Base-by-base conservation (phyloP, 805 yeast species). In the Candida schatavii region DNA sequence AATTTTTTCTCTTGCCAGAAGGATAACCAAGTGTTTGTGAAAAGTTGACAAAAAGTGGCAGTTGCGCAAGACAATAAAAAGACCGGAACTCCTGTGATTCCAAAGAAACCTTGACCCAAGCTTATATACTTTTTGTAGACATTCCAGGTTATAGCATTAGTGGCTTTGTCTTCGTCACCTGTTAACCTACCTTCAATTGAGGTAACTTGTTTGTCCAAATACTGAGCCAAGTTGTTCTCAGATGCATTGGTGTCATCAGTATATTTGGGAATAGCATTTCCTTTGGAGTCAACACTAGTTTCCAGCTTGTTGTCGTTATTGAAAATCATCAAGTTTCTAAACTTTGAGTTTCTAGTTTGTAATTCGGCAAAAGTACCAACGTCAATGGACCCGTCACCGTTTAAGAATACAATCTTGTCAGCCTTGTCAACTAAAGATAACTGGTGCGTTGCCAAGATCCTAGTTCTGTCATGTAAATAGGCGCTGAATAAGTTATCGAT, bases 301-400 rank as follows among this genome's bases (percentile, higher is more conserved):
- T 31, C 35, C 35, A 31, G 35, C 13, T 44, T 44, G 14, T 43
- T 40, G 11, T 57, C 62, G 26, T 50, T 43, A 43, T 72, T 64
- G 50, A 62, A 78, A 33, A 75, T 72, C 64, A 82, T 69, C 50
- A 83, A 66, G 11, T 72, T 68, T 17, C 61, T 62, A 53, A 86
- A 82, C 6, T 68, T 72, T 2, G 51, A 39, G 47, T 76, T 81
- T 43, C 64, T 54, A 5, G 32, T 37, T 15, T 46, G 46, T 42
- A 70, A 61, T 40, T 68, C 66, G 3, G 53, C 46, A 18, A 59
- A 48, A 1, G 62, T 51, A n/a, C 73, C 74, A 28, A 59, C 62
- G 42, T 70, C 74, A 37, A 64, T 57, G 2, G 67, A 45, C 5
- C 75, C 74, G 47, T 67, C 70, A 36, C 72, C 73, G 44, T 64